Evolutionary conservation across 202 grass and related monocot genomes (phyloP).

Genomic region (Dendrocalamus latiflorus): DNA sequence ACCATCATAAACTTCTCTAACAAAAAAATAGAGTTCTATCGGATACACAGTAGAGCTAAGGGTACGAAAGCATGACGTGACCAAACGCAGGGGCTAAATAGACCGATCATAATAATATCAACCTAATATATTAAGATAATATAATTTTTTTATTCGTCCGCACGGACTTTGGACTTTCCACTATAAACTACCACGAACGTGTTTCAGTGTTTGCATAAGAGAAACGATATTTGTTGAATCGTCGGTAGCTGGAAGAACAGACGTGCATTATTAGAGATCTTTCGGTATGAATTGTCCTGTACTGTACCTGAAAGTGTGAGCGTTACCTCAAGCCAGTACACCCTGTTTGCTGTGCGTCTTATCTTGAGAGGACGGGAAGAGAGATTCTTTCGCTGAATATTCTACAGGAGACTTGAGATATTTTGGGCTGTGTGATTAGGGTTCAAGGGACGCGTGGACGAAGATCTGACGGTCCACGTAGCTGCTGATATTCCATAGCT

Average conservation of each 20-base stretch:
- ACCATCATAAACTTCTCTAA: no score
- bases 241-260: neutral
- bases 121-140: no score
- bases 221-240: neutral
- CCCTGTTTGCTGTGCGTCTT: neutral
- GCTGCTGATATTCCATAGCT: neutral
- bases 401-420: neutral
- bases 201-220: neutral
- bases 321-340: neutral
- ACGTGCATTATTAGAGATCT: neutral
- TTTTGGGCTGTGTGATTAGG: neutral
- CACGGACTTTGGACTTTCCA: no score
- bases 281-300: neutral
- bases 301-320: neutral
- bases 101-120: no score
- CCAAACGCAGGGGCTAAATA: no score
- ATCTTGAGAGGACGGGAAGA: neutral
- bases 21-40: no score
- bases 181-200: neutral
- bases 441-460: neutral
- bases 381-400: slow-evolving; percentile 10
- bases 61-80: no score
- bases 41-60: no score
- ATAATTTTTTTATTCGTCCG: no score
- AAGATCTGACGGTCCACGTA: neutral